phyloP scores from a whole-genome alignment of 2,329 filamentous ascomycete genomes.

The Achaetomium macrosporum region DNA sequence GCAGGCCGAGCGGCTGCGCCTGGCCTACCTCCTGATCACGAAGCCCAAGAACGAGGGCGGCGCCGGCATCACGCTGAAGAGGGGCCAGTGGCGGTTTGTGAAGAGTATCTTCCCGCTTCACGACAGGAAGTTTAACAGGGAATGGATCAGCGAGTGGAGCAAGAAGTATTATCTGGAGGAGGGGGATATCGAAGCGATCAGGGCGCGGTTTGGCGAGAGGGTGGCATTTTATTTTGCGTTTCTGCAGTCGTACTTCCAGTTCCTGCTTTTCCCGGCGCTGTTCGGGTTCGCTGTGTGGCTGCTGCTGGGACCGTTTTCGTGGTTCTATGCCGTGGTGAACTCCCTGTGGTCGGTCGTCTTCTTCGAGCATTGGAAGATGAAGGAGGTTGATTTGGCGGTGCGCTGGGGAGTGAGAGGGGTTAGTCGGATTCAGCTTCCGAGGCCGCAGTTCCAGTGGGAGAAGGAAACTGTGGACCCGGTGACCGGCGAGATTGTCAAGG shows the following conservation, averaged over 20 bases:
- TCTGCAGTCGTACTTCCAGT: conserved; percentile 81
- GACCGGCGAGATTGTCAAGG: conserved; percentile 69
- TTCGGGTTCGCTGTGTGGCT: conserved; percentile 75
- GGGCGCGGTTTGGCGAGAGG: conserved; percentile 71
- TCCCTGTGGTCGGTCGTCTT: conserved; percentile 86
- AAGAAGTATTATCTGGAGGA: conserved; percentile 62
- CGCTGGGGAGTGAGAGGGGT: conserved; percentile 87
- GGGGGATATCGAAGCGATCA: conserved; percentile 65
- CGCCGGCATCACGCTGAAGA: conserved; percentile 66
- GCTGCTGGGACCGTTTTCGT: conserved; percentile 78
- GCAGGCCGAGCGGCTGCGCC: conserved; percentile 80
- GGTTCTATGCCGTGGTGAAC: conserved; percentile 70
- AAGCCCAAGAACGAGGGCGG: conserved; percentile 68
- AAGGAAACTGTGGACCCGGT: conserved; percentile 70
- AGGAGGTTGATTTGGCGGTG: conserved; percentile 78
- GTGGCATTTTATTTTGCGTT: conserved; percentile 97
- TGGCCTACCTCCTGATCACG: conserved; percentile 81
- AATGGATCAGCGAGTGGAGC: conserved; percentile 70
- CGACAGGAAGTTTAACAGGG: conserved; percentile 67
- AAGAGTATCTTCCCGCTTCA: conserved; percentile 74
- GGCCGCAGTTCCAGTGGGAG: conserved; percentile 74
- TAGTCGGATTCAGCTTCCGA: conserved; percentile 70
- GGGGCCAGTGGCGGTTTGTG: conserved; percentile 67
- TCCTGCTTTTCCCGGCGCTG: conserved; percentile 73
- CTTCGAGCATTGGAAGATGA: conserved; percentile 93